These are phyloP conservation scores for Stephanodiscus minutulus DNA, from an alignment of 108 stramenopile genomes.

Conservation along the genomic window DNA sequence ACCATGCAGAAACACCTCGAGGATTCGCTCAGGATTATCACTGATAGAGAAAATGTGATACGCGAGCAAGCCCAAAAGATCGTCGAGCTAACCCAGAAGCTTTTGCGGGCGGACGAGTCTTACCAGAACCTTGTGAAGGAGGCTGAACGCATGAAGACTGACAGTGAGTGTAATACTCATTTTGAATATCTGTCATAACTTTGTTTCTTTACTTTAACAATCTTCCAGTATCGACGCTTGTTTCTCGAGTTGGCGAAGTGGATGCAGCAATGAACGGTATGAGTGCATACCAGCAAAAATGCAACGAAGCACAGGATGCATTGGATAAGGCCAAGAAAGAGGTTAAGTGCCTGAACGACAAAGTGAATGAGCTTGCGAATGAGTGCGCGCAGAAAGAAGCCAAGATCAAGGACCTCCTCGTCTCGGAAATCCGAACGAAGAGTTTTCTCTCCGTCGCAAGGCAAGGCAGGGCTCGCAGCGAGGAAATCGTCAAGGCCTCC, in stretches of 20 bases:
- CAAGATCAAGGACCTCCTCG: constrained; percentile 20
- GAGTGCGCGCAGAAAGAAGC: constrained; percentile 20
- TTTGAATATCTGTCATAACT: neutral
- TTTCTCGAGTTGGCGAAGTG: constrained; percentile 25
- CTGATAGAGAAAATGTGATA: constrained; percentile 23
- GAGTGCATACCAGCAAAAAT: constrained; percentile 20
- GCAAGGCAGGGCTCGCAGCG: constrained; percentile 35
- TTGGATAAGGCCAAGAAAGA: constrained; percentile 15
- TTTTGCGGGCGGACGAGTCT: neutral
- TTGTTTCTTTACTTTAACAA: neutral
- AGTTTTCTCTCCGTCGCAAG: constrained; percentile 24
- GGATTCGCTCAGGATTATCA: constrained; percentile 26
- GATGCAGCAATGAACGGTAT: constrained; percentile 17
- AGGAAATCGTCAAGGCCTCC: constrained; percentile 17
- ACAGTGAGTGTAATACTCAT: neutral
- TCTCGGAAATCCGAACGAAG: constrained; percentile 21
- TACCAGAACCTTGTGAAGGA: constrained; percentile 12
- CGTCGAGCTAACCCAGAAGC: constrained; percentile 11
- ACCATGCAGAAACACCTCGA: constrained; percentile 12
- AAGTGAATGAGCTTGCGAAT: constrained; percentile 10
- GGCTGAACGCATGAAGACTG: constrained; percentile 22
- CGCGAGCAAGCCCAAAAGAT: constrained; percentile 10
- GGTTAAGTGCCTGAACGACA: constrained; percentile 18
- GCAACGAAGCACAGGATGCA: constrained; percentile 8
- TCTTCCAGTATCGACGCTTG: constrained; percentile 14